phyloP scores from a whole-genome alignment of 2,329 filamentous ascomycete genomes.

The Fusarium mundagurra region DNA sequence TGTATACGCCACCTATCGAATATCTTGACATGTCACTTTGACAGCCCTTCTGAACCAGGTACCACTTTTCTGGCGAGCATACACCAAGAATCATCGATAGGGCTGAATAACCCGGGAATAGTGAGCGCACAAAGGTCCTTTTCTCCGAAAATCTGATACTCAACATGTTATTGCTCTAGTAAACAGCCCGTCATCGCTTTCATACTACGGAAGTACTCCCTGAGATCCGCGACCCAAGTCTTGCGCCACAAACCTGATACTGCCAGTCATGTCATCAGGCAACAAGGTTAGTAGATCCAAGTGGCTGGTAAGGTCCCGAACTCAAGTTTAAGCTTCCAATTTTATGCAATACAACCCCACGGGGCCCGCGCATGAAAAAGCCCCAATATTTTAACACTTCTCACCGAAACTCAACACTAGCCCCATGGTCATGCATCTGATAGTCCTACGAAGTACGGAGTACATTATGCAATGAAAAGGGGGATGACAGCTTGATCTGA shows the following conservation, averaged over 20 bases:
- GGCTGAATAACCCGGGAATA: neutral
- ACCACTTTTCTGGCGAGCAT: neutral
- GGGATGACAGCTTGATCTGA: neutral
- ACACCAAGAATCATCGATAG: no score
- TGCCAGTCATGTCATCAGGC: neutral
- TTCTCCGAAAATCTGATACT: accelerated
- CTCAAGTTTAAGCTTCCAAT: neutral
- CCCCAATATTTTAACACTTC: neutral
- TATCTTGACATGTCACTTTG: neutral
- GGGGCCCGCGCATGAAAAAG: neutral
- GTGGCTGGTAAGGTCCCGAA: neutral
- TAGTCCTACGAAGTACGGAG: accelerated
- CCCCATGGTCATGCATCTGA: neutral
- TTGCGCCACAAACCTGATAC: no score
- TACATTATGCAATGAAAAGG: neutral
- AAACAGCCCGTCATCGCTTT: neutral
- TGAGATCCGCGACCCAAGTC: no score
- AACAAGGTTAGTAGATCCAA: neutral
- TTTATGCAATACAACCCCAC: neutral
- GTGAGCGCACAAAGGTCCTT: accelerated
- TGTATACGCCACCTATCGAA: no score
- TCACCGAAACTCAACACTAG: neutral
- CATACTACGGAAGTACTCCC: no score
- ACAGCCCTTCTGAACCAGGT: neutral
- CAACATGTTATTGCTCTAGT: accelerated